Base-by-base conservation (phyloP, 2,329 filamentous ascomycete genomes). In the Botrytis fabae region DNA sequence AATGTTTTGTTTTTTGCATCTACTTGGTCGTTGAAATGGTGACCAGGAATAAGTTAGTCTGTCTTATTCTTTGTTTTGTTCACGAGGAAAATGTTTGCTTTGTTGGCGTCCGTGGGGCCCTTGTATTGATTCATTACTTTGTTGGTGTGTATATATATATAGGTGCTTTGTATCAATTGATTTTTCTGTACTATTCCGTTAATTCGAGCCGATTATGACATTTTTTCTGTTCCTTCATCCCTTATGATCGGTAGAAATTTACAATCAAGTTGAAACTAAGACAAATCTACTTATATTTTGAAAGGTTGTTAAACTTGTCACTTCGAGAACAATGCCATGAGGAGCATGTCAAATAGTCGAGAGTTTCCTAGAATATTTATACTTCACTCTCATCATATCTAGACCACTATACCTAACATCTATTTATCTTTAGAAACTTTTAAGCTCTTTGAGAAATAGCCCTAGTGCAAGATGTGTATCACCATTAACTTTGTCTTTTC, bases 401-500 rank as follows among this genome's bases (percentile, higher is more conserved):
- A 68, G 22, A 57, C 12, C 35, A 38, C 25, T 16, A 12, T 28
- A 42, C 51, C 10, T 9, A 16, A 25, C 8, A 57, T 28, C 5
- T 18, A 18, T 54, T 12, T 54, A 42, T 4, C 22, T n/a, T 57
- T 16, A 68, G 12, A 6, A 40, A 14, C 35, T 20, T 22, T 6
- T n/a, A 16, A 51, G 51, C 1, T 28, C 20, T 51, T 22, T 32
- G 4, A 18, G 12, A 16, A 25, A 16, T 38, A 38, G 38, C 42
- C 25, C 2, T 42, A 28, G 40, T 42, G 12, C 64, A 68, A 57
- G 16, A 68, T 68, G 48, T 68, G 64, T 57, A 42, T 68, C 12
- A 32, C 9, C 12, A 10, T 68, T 14, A 2, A 7, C 0, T 22
- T 68, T 9, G 0, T 1, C 1, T 68, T 28, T 10, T 9, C 0